These are phyloP conservation scores for Chondrostereum purpureum DNA, from an alignment of 1,284 basidiomycete genomes.

Conservation along the genomic window DNA sequence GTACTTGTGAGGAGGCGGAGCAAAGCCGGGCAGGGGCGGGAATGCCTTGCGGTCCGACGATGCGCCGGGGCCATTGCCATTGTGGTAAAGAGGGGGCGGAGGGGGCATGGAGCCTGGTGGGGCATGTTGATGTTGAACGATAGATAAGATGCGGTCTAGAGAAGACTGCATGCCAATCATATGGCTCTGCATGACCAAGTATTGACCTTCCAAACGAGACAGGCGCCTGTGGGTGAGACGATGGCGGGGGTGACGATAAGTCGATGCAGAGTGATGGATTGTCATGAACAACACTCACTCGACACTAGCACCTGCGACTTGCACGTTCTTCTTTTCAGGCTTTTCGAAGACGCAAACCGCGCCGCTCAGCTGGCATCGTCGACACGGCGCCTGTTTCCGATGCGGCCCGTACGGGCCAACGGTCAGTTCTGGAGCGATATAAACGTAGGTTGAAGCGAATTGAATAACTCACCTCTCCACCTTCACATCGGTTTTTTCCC, in stretches of 20 bases:
- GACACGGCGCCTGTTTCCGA: conserved; percentile 69
- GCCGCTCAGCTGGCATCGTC: conserved; percentile 81
- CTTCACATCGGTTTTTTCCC: conserved; percentile 91
- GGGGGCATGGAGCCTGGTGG: conserved; percentile 25
- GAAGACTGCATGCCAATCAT: conserved; percentile 89
- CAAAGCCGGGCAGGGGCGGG: conserved; percentile 83
- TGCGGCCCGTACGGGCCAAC: conserved; percentile 56
- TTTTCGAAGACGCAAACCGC: conserved; percentile 89
- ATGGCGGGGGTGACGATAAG: conserved; percentile 13
- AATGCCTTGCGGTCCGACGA: conserved; percentile 41
- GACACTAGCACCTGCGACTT: conserved; percentile 57
- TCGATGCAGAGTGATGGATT: conserved; percentile 7
- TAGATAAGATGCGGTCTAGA: conserved; percentile 69
- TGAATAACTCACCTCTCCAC: conserved; percentile 52
- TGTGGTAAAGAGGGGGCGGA: conserved; percentile 11
- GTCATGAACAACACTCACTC: conserved; percentile 47
- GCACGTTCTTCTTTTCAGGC: conserved; percentile 75
- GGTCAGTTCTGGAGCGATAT: conserved; percentile 38
- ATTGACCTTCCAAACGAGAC: conserved; percentile 78
- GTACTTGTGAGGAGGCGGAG: conserved; percentile 85
- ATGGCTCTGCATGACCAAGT: conserved; percentile 82
- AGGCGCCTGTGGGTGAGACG: conserved; percentile 48
- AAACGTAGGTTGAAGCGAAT: conserved; percentile 18
- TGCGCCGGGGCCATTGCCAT: conserved; percentile 12
- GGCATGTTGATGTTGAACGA: conserved; percentile 49